These are phyloP conservation scores for Zea luxurians DNA, from an alignment of 176 grass and related monocot species.

Conservation along the genomic window DNA sequence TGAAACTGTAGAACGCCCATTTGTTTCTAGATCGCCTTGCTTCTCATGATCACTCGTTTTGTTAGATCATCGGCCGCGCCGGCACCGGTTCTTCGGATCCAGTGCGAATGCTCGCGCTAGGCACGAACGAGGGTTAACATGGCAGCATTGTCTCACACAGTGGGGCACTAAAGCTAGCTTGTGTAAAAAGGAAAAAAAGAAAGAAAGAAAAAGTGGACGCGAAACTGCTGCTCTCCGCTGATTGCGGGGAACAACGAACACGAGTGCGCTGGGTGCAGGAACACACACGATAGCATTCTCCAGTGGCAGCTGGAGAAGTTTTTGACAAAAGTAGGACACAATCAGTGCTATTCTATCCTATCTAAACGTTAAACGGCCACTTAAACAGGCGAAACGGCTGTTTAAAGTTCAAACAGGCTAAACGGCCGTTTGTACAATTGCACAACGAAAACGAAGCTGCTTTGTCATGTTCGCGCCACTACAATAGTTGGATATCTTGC, in stretches of 20 bases:
- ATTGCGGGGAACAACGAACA: constrained; percentile 41
- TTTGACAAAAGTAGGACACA: not conserved
- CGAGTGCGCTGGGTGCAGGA: constrained; percentile 20
- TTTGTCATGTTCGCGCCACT: constrained; percentile 4
- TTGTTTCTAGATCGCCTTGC: constrained; percentile 2
- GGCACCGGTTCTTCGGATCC: not conserved
- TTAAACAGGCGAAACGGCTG: not conserved
- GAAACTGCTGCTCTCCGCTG: constrained; percentile 34
- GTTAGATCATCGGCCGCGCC: not conserved
- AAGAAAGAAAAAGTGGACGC: not conserved
- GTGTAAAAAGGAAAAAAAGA: not conserved
- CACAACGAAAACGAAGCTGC: not conserved
- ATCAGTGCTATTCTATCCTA: not conserved
- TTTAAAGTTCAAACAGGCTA: no score
- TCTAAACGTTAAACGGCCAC: not conserved
- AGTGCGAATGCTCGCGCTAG: not conserved
- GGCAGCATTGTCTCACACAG: constrained; percentile 28
- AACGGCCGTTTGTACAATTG: not conserved
- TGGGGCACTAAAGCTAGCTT: constrained; percentile 31
- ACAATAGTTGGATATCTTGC: not conserved
- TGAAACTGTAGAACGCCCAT: not conserved
- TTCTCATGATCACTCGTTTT: not conserved
- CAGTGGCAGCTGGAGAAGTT: not conserved
- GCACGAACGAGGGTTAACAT: not conserved
- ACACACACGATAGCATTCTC: constrained; percentile 1